Base-by-base conservation (phyloP, 140 eudicot species). In the Erigeron philadelphicus region DNA sequence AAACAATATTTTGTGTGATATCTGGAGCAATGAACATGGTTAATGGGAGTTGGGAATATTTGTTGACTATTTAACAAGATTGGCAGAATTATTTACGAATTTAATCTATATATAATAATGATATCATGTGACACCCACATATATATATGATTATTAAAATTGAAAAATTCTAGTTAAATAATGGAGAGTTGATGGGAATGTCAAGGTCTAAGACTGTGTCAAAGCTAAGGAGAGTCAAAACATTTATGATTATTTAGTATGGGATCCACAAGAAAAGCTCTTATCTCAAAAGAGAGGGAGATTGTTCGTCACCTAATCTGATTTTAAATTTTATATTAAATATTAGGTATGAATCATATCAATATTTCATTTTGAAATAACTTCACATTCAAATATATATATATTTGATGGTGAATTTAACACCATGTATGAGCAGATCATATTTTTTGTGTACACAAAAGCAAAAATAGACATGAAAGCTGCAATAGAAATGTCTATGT, bases 161-260 rank as follows among this genome's bases (percentile, higher is more conserved):
- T 68, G 61, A 13, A 19, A 9, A 5, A 35, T 23, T 40, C 38
- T 68, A 76, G 53, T 64, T 64, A 64, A 71, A 44, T 64, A 71
- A 56, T 56, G 49, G 64, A 65, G 72, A 64, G 81, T 64, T 64
- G 77, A 71, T 71, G 64, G 19, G 77, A 71, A 77, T 71, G 81
- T 77, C 77, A 71, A 77, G 81, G 81, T 64, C 64, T 64, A 71
- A n/a, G 81, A 77, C 81, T 71, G 25, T 77, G 81, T 77, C 81
- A 77, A 76, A 76, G 52, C 44, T 52, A 12, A 68, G 66, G 49
- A 69, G 80, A 25, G 80, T 76, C 80, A 69, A 77, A 64, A 31
- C 68, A 47, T 77, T 63, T 55, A 64, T 64, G 64, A 77, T 71
- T 77, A 64, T 62, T 16, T 17, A 64, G 42, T 57, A 64, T 47